Conservation (phyloP, 2,329 filamentous ascomycete species). For the Ilyonectria destructans region DNA sequence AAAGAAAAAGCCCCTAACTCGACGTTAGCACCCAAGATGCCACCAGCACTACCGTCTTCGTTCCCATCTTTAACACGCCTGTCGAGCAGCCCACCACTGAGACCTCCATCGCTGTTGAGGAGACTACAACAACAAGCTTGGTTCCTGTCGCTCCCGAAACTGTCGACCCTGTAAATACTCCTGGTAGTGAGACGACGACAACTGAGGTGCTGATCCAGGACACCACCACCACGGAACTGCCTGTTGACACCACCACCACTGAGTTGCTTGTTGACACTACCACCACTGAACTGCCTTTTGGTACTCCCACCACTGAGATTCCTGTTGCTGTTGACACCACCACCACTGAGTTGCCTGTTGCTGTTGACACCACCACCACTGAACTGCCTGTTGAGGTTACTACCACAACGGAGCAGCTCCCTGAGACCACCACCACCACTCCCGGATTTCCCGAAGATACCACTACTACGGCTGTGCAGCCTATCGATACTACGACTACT, state of each 20-base stretch:
- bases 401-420: constrained; percentile 12
- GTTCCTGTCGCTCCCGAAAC: not conserved
- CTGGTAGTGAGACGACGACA: constrained; percentile 2
- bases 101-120: not conserved
- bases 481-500: not conserved
- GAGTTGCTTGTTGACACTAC: constrained; percentile 14
- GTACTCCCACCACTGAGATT: too few relatives aligned
- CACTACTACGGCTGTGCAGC: not conserved
- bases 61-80: constrained; percentile 9
- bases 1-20: not conserved
- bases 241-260: constrained; percentile 6
- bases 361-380: constrained; percentile 4
- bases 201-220: constrained; percentile 5
- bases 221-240: not conserved
- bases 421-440: constrained; percentile 5
- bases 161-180: not conserved
- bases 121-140: constrained; percentile 13
- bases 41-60: not conserved
- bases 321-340: constrained; percentile 7
- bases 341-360: constrained; percentile 13
- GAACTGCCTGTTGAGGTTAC: not conserved
- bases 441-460: not conserved
- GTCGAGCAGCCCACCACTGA: constrained; percentile 6
- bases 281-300: not conserved
- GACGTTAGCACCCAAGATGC: not conserved